Evolutionary conservation across 108 stramenopile species (phyloP).

Genomic region (Nitzschia palea): DNA sequence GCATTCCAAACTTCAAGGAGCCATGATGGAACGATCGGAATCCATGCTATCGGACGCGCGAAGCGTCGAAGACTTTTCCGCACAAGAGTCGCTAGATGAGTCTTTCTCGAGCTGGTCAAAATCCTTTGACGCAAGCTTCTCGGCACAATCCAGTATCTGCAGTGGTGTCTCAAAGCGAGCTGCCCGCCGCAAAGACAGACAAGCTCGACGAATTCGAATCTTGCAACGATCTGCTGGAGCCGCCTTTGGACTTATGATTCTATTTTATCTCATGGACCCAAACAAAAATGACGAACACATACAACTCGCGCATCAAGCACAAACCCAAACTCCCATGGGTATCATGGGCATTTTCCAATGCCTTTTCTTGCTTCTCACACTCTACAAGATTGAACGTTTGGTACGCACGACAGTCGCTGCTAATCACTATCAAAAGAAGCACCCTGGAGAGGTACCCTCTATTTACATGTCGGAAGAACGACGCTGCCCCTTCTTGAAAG

Average conservation of each 20-base stretch:
- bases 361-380: conserved; percentile 24
- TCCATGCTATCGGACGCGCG: neutral
- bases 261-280: conserved; percentile 33
- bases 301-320: neutral
- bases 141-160: conserved; percentile 17
- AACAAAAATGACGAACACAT: neutral
- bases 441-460: neutral
- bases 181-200: conserved; percentile 25
- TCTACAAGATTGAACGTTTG: conserved; percentile 35
- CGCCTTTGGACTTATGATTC: conserved; percentile 23
- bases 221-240: conserved; percentile 18
- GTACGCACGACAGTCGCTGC: conserved; percentile 7
- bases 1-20: no score
- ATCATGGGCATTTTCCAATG: conserved; percentile 33
- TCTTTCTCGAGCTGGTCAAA: conserved; percentile 39
- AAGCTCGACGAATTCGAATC: conserved; percentile 28
- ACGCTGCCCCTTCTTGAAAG: conserved; percentile 30
- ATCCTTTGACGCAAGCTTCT: conserved; percentile 41
- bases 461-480: conserved; percentile 13
- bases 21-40: neutral
- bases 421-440: neutral
- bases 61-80: conserved; percentile 13
- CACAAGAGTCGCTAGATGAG: conserved; percentile 37
- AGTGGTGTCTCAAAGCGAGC: conserved; percentile 34
- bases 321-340: conserved; percentile 36